Conservation (phyloP, 805 yeast genomes). For the Metschnikowia dekortorum region DNA sequence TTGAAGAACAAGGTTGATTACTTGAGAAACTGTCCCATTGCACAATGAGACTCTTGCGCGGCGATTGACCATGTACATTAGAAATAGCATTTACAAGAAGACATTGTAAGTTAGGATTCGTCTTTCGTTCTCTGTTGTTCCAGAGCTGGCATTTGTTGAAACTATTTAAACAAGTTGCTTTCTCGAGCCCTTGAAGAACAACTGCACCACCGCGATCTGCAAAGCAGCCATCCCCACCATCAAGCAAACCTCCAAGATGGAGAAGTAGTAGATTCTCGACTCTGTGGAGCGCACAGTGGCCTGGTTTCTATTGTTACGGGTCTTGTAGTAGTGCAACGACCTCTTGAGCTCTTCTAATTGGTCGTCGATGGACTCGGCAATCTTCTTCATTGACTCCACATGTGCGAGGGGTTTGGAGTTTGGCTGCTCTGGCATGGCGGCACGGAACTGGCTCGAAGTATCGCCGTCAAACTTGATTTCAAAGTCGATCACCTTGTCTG, state of each 20-base stretch:
- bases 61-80: slow-evolving; percentile 1
- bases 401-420: slow-evolving; percentile 47
- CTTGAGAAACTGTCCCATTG: slow-evolving; percentile 73
- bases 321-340: slow-evolving; percentile 74
- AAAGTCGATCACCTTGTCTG: slow-evolving; percentile 80
- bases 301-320: slow-evolving; percentile 90
- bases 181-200: slow-evolving; percentile 68
- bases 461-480: slow-evolving; percentile 59
- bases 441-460: slow-evolving; percentile 42
- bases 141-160: neutral
- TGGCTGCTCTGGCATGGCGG: slow-evolving; percentile 54
- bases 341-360: slow-evolving; percentile 55
- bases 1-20: slow-evolving; percentile 81
- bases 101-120: neutral
- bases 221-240: slow-evolving; percentile 72
- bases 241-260: slow-evolving; percentile 62
- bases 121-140: neutral
- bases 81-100: slow-evolving; percentile 4
- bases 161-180: slow-evolving; percentile 51
- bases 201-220: slow-evolving; percentile 65
- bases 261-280: slow-evolving; percentile 71
- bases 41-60: slow-evolving; percentile 34
- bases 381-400: slow-evolving; percentile 48
- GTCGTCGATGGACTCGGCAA: slow-evolving; percentile 54
- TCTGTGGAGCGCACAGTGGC: slow-evolving; percentile 79